A percentile compares a stretch with the other conserved stretches of the same genome.
These are phyloP conservation scores for Boletus rubropictus DNA, from an alignment of 768 basidiomycete genomes.

Conservation along the genomic window DNA sequence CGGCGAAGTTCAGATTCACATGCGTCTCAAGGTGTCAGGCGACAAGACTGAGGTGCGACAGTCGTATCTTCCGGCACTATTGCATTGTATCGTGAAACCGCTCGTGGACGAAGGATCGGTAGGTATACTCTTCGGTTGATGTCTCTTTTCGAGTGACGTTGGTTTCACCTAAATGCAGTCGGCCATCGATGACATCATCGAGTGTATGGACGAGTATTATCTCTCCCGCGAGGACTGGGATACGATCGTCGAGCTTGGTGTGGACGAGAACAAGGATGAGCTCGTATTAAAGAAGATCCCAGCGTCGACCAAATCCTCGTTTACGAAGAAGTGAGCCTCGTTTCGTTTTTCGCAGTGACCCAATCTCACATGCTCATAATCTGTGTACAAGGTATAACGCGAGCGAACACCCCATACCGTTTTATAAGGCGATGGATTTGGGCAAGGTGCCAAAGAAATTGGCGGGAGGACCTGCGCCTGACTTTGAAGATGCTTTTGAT, in stretches of 20 bases:
- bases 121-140: constrained; percentile 32
- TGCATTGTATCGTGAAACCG: constrained; percentile 73
- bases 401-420: constrained; percentile 87
- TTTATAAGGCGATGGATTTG: constrained; percentile 81
- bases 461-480: constrained; percentile 68
- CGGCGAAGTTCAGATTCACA: constrained; percentile 86
- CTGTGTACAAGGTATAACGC: constrained; percentile 70
- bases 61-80: constrained; percentile 86
- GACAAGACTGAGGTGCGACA: constrained; percentile 87
- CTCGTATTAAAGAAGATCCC: constrained; percentile 78
- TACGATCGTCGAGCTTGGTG: constrained; percentile 86
- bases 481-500: constrained; percentile 88
- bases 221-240: constrained; percentile 96
- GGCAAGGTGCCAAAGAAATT: constrained; percentile 80
- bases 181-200: constrained; percentile 77
- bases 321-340: constrained; percentile 72
- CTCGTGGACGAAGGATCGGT: constrained; percentile 70
- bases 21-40: constrained; percentile 92
- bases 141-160: not conserved
- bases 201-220: constrained; percentile 90
- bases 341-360: not conserved
- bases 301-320: constrained; percentile 69
- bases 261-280: constrained; percentile 74
- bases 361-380: too few species aligned
- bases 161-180: constrained; percentile 16